Conservation (phyloP, 2,329 filamentous ascomycete genomes). For the Laburnicola sp. region DNA sequence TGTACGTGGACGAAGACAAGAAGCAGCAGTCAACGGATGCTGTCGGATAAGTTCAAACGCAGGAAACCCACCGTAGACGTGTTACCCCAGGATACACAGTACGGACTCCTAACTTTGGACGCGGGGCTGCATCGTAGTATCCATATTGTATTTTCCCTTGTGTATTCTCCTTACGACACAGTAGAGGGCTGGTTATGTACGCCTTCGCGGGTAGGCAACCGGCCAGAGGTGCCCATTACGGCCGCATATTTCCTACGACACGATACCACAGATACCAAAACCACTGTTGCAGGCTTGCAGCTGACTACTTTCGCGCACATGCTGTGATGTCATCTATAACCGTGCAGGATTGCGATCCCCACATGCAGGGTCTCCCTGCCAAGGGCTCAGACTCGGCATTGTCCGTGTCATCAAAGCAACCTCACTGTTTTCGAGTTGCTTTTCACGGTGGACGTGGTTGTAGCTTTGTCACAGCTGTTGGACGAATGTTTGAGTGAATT, state of each 20-base stretch:
- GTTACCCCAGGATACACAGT: no score
- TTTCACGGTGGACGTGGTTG: no score
- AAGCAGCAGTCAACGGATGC: conserved; percentile 16
- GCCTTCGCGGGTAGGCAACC: conserved; percentile 26
- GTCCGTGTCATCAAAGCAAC: neutral
- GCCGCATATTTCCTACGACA: conserved; percentile 17
- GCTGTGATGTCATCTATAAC: conserved; percentile 27
- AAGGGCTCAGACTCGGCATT: no score
- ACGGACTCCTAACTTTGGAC: no score
- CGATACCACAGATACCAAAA: conserved; percentile 39
- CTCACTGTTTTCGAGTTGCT: no score
- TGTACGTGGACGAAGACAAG: conserved; percentile 46
- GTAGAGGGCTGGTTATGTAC: conserved; percentile 12
- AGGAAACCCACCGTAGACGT: no score
- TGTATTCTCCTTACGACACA: neutral
- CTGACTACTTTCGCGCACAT: conserved; percentile 4
- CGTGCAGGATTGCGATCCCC: neutral
- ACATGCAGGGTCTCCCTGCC: neutral
- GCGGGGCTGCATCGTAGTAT: neutral
- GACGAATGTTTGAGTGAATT: no score
- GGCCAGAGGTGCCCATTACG: conserved; percentile 7
- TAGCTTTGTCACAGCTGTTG: no score
- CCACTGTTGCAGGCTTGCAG: conserved; percentile 10
- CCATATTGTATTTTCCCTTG: neutral
- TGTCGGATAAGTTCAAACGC: no score